Conservation (phyloP, 345 rosid genomes). For the Camelina neglecta region DNA sequence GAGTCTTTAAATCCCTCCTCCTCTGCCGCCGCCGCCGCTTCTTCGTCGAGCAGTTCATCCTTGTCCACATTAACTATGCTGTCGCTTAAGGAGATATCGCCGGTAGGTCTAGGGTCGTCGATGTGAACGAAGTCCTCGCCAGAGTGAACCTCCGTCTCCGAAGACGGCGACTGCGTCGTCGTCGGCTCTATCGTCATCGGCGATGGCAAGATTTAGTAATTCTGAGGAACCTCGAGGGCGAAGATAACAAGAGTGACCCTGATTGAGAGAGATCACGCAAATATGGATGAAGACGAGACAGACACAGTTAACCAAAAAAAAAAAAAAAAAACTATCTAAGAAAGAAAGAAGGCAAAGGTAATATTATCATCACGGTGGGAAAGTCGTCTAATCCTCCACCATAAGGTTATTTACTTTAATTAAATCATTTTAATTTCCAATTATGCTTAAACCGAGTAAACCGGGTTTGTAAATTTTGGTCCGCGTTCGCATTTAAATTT, state of each 20-base stretch:
- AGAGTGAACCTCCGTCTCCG: constrained; percentile 48
- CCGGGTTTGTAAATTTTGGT: neutral
- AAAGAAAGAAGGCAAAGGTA: constrained; percentile 11
- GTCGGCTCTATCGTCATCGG: constrained; percentile 54
- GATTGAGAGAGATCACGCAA: constrained; percentile 37
- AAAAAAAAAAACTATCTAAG: too few relatives aligned
- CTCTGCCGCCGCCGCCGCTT: neutral
- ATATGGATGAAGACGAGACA: neutral
- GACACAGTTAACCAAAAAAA: too few relatives aligned
- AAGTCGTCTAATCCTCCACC: constrained; percentile 28
- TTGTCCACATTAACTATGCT: constrained; percentile 77
- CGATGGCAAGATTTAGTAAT: constrained; percentile 32
- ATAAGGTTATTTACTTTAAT: neutral
- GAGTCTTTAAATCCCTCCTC: constrained; percentile 32
- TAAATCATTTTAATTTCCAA: neutral
- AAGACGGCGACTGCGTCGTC: constrained; percentile 40
- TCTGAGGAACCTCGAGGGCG: constrained; percentile 1
- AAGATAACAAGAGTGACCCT: neutral
- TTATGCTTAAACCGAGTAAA: neutral
- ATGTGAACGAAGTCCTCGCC: constrained; percentile 81
- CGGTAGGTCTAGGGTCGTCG: constrained; percentile 61
- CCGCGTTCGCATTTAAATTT: neutral
- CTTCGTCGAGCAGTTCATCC: constrained; percentile 44
- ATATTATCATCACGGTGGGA: constrained; percentile 18
- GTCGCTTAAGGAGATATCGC: constrained; percentile 59